Base-by-base conservation (phyloP, 2,329 filamentous ascomycete species). In the Penicillium sp. region DNA sequence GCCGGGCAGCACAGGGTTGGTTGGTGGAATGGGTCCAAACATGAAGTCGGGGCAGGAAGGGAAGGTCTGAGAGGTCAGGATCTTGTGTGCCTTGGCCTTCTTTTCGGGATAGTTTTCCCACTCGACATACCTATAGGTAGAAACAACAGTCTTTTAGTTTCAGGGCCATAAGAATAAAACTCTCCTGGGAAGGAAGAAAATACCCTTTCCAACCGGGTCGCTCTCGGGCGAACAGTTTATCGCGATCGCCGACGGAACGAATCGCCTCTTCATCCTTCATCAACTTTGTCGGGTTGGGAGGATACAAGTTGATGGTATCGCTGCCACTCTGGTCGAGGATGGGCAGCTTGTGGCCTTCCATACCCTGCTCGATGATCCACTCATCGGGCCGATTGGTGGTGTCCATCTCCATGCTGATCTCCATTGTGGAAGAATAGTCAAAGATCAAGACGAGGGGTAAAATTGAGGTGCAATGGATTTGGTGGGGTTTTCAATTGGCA, bases 61-160 rank as follows among this genome's bases (percentile, higher is more conserved):
- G 75, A 65, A 85, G 79, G 52, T 79, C 69, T 83, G 79, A 45
- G 71, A 71, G 22, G 71, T 70, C 13, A 86, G 63, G 43, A 86
- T 79, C 49, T 81, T 75, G 42, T 79, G 76, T 0, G 82, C 85
- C 41, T 78, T 72, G 24, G 75, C 76, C 61, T 86, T 86, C 68
- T 87, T 88, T 43, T 87, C 83, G 0, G 86, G 85, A 48, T 87
- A 86, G 11, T 82, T 77, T 63, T 88, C 85, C 85, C 85, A 88
- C 61, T 88, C 85, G 5, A 89, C 76, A 54, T 87, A 88, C 7
- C 81, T 69, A 9, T 2, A 22, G 36, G 20, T 9, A 25, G 14
- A 7, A 25, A 22, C 14, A 38, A 44, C 31, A 20, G 18, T 40
- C 7, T 9, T 24, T 38, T 40, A 51, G 46, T 25, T 33, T 54